Conservation (phyloP, 176 grass and related monocot genomes). For the Avena atlantica region DNA sequence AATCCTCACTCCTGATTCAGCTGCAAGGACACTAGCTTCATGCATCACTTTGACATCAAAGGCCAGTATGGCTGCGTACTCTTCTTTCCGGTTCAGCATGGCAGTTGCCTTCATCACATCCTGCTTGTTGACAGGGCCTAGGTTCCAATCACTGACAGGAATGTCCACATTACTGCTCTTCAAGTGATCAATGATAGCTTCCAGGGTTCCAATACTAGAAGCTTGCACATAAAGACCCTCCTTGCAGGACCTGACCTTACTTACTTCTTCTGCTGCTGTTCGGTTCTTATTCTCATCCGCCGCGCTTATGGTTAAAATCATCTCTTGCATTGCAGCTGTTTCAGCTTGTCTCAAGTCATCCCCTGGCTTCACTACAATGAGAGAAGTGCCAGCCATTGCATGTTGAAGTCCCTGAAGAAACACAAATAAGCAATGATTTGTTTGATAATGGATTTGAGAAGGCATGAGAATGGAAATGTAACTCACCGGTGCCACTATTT, state of each 20-base stretch:
- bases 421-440: background rate
- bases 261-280: conserved; percentile 4
- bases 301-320: background rate
- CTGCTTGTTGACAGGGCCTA: conserved; percentile 11
- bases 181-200: conserved; percentile 26
- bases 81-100: conserved; percentile 26
- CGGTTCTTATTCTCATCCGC: background rate
- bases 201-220: conserved; percentile 15
- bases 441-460: background rate
- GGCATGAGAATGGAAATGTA: background rate
- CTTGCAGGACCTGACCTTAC: background rate
- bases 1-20: conserved; percentile 23
- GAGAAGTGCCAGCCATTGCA: conserved; percentile 22
- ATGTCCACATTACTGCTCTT: conserved; percentile 10
- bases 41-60: conserved; percentile 22
- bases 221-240: conserved; percentile 16
- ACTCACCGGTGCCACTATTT: conserved; percentile 58
- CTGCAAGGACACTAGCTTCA: conserved; percentile 23
- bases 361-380: background rate
- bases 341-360: conserved; percentile 19
- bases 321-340: conserved; percentile 17
- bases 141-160: conserved; percentile 25
- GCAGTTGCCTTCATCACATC: conserved; percentile 23
- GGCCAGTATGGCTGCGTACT: conserved; percentile 20
- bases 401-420: conserved; percentile 17